phyloP scores from a whole-genome alignment of 257 asterid species.

The Echites panduratus region DNA sequence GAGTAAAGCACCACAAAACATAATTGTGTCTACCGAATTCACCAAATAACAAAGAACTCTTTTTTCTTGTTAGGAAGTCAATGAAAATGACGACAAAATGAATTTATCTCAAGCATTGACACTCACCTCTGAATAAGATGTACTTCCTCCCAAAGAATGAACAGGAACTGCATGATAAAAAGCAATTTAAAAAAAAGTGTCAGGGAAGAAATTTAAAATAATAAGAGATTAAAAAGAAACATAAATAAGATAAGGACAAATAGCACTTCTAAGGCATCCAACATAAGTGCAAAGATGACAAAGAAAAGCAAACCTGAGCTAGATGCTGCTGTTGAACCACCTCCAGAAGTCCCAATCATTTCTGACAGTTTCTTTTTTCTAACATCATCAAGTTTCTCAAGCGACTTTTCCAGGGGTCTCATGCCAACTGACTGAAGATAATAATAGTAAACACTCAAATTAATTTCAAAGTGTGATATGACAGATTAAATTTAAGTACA shows the following conservation, averaged over 20 bases:
- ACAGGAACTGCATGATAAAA: slow-evolving; percentile 36
- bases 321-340: slow-evolving; percentile 42
- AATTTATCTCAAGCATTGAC: slow-evolving; percentile 7
- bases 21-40: neutral
- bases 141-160: slow-evolving; percentile 54
- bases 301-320: slow-evolving; percentile 50
- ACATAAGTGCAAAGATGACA: neutral
- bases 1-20: neutral
- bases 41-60: neutral
- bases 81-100: neutral
- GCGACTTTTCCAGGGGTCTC: slow-evolving; percentile 92
- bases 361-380: slow-evolving; percentile 90
- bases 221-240: too few relatives aligned
- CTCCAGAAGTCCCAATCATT: slow-evolving; percentile 80
- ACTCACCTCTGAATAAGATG: slow-evolving; percentile 50
- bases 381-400: slow-evolving; percentile 91
- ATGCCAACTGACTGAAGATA: slow-evolving; percentile 78
- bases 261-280: slow-evolving; percentile 4
- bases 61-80: neutral
- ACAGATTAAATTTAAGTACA: slow-evolving; percentile 1
- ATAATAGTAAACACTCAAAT: slow-evolving; percentile 12
- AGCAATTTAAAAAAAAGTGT: slow-evolving; percentile 11
- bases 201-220: neutral
- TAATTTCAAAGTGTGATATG: neutral
- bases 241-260: neutral